A percentile compares a stretch with the other conserved stretches of the same genome.
Conservation (phyloP, 1,284 basidiomycete genomes). For the Cryptococcus sp. region DNA sequence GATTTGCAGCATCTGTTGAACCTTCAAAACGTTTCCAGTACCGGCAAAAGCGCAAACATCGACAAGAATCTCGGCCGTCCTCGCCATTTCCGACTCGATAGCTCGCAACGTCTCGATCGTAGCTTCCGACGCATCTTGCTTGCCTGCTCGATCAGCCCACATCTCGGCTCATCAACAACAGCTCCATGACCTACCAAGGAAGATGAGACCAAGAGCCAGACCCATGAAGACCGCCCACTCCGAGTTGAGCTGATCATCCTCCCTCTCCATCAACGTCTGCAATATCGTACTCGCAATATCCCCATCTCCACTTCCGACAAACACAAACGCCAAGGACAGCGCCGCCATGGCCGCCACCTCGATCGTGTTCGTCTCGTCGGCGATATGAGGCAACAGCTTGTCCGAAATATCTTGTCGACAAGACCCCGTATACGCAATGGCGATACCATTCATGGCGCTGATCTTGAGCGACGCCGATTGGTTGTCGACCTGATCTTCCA, state of each 20-base stretch:
- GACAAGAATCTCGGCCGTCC: constrained; percentile 85
- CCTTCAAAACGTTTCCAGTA: constrained; percentile 90
- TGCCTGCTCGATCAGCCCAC: constrained; percentile 52
- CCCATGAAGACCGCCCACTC: constrained; percentile 93
- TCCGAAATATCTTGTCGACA: constrained; percentile 80
- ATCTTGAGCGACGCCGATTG: constrained; percentile 77
- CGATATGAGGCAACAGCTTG: constrained; percentile 70
- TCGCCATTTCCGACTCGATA: constrained; percentile 87
- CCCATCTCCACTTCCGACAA: constrained; percentile 90
- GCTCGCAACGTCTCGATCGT: constrained; percentile 93
- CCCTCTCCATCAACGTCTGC: constrained; percentile 81
- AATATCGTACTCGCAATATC: constrained; percentile 86
- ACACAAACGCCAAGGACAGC: constrained; percentile 88
- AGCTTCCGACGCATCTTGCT: constrained; percentile 87
- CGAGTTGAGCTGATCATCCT: constrained; percentile 69
- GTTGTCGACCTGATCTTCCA: constrained; percentile 88
- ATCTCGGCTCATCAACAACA: background rate
- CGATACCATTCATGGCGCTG: constrained; percentile 81
- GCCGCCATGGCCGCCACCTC: constrained; percentile 84
- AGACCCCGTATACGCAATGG: constrained; percentile 89
- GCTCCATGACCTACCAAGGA: constrained; percentile 59
- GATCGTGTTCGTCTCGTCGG: constrained; percentile 77
- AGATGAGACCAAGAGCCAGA: constrained; percentile 84
- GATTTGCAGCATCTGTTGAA: constrained; percentile 87
- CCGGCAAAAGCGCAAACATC: constrained; percentile 94